These are phyloP conservation scores for Peronospora destructor DNA, from an alignment of 352 stramenopile genomes.

Conservation along the genomic window DNA sequence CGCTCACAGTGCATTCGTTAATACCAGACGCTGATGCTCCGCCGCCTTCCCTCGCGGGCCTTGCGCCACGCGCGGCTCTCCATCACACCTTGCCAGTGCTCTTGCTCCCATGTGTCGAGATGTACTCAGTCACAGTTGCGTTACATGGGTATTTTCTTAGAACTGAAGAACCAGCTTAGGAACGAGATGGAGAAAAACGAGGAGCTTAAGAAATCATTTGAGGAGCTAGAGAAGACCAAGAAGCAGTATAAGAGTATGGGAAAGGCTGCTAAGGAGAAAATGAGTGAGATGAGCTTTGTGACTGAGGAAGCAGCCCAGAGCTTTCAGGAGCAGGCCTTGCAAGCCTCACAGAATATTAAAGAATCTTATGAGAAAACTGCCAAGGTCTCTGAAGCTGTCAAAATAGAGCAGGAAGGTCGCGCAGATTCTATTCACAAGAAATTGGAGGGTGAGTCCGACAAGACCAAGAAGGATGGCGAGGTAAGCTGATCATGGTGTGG, in stretches of 20 bases:
- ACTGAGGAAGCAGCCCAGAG: conserved; percentile 56
- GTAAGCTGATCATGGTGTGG: conserved; percentile 3
- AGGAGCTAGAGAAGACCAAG: conserved; percentile 70
- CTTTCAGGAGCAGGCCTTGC: conserved; percentile 44
- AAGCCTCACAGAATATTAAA: conserved; percentile 63
- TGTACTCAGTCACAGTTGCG: conserved; percentile 32
- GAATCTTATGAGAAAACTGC: conserved; percentile 36
- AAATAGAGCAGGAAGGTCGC: conserved; percentile 16
- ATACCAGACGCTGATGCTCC: conserved; percentile 20
- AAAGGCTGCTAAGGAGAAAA: conserved; percentile 58
- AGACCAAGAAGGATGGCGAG: conserved; percentile 18
- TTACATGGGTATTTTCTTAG: conserved; percentile 63
- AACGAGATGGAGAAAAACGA: conserved; percentile 78
- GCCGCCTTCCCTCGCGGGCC: conserved; percentile 22
- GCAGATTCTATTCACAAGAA: conserved; percentile 4
- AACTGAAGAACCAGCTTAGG: conserved; percentile 76
- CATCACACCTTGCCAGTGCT: conserved; percentile 5
- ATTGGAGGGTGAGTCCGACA: conserved; percentile 7
- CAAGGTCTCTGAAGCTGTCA: conserved; percentile 18
- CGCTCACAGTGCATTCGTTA: too few species aligned
- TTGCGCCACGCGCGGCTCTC: conserved; percentile 19
- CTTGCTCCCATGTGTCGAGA: neutral
- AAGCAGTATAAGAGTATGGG: conserved; percentile 61
- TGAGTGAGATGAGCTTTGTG: conserved; percentile 47
- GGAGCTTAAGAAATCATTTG: conserved; percentile 71